Evolutionary conservation across 106 monocot species (phyloP), one percentile per base, ranked within the genome.

Genomic region (Gastrodia elata): DNA sequence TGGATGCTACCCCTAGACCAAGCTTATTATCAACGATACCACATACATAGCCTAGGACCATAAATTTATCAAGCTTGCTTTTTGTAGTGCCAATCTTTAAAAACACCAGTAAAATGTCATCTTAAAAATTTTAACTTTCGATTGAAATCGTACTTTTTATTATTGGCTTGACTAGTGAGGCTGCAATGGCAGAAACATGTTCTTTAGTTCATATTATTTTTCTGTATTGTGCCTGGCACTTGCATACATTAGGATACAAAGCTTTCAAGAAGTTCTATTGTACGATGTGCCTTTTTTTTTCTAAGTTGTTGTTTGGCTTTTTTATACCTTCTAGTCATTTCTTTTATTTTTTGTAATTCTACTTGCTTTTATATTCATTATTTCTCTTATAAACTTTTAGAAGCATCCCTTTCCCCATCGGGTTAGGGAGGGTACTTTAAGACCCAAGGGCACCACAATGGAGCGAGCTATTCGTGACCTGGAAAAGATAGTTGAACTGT

Each of bases 391-490:
- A 61, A 38, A 25, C 70, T 13, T 80, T 75, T 57, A 75, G 33
- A 64, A 81, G 79, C 79, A 85, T 52, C 49, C n/a, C 18, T n/a
- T 52, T 56, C 52, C 76, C 11, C 40, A 33, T 58, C 61, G 79
- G 27, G 74, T 75, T 52, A 92, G 86, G 70, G 92, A 96, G 55
- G 83, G 78, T 49, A 71, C 80, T 58, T 40, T 82, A 33, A 88
- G 86, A 72, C 92, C 88, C 46, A 92, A 97, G 83, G 90, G 90
- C 59, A 88, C 87, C 14, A 76, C 89, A 70, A 84, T 97, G 42
- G 92, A 97, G 39, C 80, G 96, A 68, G 89, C 96, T 41, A 97
- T 97, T 37, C 86, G 80, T 55, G 96, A 97, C 68, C 84, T 97
- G 77, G 92, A 92, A 72, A 90, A 88, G 82, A 83, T 88, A 44